Conservation (phyloP, 208 protist species). For the Trypanosomatidae sp. region DNA sequence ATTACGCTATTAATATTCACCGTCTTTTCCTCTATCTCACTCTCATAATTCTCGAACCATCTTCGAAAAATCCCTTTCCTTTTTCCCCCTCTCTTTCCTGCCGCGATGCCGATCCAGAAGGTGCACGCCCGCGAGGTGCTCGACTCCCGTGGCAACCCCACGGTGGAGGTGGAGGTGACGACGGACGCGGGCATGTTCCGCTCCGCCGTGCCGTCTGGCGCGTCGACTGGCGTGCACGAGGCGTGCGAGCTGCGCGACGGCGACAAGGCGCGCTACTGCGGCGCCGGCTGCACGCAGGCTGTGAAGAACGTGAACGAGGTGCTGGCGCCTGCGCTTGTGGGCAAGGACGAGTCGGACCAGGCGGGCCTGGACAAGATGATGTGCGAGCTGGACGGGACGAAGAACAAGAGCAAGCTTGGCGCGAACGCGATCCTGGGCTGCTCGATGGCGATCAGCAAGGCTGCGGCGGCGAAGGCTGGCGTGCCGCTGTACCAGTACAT, state of each 20-base stretch:
- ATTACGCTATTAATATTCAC: no score
- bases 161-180: slow-evolving; percentile 96
- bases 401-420: slow-evolving; percentile 97
- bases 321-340: slow-evolving; percentile 93
- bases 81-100: no score
- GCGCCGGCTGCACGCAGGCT: slow-evolving; percentile 97
- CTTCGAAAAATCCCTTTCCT: no score
- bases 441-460: slow-evolving; percentile 97
- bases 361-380: slow-evolving; percentile 94
- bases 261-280: slow-evolving; percentile 93
- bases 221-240: slow-evolving; percentile 99
- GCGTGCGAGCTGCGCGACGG: slow-evolving; percentile 97
- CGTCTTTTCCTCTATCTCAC: no score
- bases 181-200: slow-evolving; percentile 96
- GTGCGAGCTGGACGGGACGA: slow-evolving; percentile 96
- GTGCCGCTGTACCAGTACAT: slow-evolving; percentile 98
- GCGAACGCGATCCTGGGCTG: slow-evolving; percentile 99
- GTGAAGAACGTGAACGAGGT: slow-evolving; percentile 97
- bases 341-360: slow-evolving; percentile 93
- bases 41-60: no score
- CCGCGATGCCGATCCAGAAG: slow-evolving; percentile 90
- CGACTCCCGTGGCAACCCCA: slow-evolving; percentile 91
- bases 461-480: slow-evolving; percentile 87
- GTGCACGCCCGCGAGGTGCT: slow-evolving; percentile 88
- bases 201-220: slow-evolving; percentile 97